Evolutionary conservation across 106 monocot species (phyloP), one percentile per base, ranked within the genome.

Genomic region (Platanthera guangdongensis): DNA sequence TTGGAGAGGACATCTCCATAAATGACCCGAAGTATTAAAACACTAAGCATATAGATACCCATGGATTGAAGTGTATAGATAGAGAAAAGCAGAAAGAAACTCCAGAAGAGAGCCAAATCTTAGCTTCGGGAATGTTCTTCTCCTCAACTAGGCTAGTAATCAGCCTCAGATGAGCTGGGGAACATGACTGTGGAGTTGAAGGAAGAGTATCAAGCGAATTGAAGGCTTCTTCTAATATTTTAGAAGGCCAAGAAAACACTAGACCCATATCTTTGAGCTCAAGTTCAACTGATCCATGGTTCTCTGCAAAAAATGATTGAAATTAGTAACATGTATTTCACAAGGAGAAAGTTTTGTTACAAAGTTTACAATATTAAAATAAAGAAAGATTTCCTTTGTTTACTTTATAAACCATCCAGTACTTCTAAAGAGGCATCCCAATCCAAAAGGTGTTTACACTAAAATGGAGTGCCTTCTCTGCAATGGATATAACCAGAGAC

Each of bases 51-150:
- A 28, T 32, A 39, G 46, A 18, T 87, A 94, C 92, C 95, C 90
- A n/a, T 78, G 81, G 51, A 92, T 92, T 5, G 90, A 88, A 2
- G 79, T 81, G 76, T 92, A 95, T 21, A 95, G 82, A 73, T 78
- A 89, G 19, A 95, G 92, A 71, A 95, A 95, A 7, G 88, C 92
- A 52, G 68, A 84, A n/a, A n/a, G n/a, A n/a, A 57, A 95, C 19
- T 39, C 92, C 95, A 15, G 95, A 81, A 68, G 69, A 76, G 39
- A 95, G 72, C 72, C 83, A 69, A 63, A 86, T 81, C 50, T 85
- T 90, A 45, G 87, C 86, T 78, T 90, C 89, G 6, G 95, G 92
- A 48, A 95, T 71, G 15, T 83, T 85, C 5, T 88, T 82, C 32
- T 92, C 86, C 25, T 84, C 88, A 9, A 90, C 78, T 8, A 92